phyloP scores from a whole-genome alignment of 192 early-diverging fungal species.

The Umbelopsis ramanniana region DNA sequence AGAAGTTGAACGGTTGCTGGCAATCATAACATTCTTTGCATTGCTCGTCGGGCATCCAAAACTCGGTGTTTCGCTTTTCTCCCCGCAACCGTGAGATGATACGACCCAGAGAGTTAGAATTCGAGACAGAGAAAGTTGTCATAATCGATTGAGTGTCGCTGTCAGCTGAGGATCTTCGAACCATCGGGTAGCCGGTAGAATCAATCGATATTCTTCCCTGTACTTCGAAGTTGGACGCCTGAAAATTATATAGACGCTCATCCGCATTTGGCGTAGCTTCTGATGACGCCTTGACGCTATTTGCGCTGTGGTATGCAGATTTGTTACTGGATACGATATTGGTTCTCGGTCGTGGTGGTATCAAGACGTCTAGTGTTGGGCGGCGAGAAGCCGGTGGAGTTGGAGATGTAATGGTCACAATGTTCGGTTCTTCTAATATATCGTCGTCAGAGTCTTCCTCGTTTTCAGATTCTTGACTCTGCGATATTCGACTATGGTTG shows the following conservation, averaged over 20 bases:
- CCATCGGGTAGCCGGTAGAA: slow-evolving; percentile 33
- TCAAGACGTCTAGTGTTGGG: slow-evolving; percentile 6
- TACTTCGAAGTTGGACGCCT: neutral
- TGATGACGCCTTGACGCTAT: neutral
- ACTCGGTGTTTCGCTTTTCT: slow-evolving; percentile 61
- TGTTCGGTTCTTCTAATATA: neutral
- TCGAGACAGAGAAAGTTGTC: slow-evolving; percentile 46
- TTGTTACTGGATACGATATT: neutral
- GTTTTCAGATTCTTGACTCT: neutral
- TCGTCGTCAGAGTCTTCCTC: neutral
- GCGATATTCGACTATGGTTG: neutral
- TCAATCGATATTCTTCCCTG: slow-evolving; percentile 16
- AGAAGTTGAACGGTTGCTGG: slow-evolving; percentile 68
- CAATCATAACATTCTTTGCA: slow-evolving; percentile 87
- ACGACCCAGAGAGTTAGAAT: slow-evolving; percentile 52
- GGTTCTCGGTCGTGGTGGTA: neutral
- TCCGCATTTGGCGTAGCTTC: neutral
- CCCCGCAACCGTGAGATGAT: slow-evolving; percentile 57
- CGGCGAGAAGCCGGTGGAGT: slow-evolving; percentile 8
- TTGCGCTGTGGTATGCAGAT: neutral
- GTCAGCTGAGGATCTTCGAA: slow-evolving; percentile 39
- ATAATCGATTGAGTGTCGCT: slow-evolving; percentile 52
- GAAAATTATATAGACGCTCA: slow-evolving; percentile 3
- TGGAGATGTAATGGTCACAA: neutral
- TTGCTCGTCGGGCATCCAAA: slow-evolving; percentile 87